Base-by-base conservation (phyloP, 1,139 yeast species). In the Candida pseudoviswanathii region DNA sequence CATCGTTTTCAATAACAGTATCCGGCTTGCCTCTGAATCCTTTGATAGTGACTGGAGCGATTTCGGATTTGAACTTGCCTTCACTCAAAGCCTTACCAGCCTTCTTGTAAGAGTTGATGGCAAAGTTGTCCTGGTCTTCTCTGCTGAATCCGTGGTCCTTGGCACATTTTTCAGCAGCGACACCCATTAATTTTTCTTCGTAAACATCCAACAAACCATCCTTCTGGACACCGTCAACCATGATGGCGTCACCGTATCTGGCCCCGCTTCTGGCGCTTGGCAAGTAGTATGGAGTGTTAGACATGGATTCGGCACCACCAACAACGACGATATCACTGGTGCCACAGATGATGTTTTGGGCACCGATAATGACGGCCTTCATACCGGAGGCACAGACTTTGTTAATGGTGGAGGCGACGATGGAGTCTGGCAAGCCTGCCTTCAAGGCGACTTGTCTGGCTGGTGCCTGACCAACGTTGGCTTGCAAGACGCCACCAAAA, bases 221-320 rank as follows among this genome's bases (percentile, higher is more conserved):
- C 67, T 85, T 85, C 69, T 87, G 89, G 53, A 94, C 73, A 63
- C 97, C 97, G 65, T 94, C 99, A 48, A 91, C 83, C 58, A 92
- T 61, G 31, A 79, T 64, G 48, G 84, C 73, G 57, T 89, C 94
- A 59, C 99, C 98, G 64, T 84, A 94, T 76, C 94, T 86, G 60
- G 91, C 85, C 59, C 98, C 98, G 45, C 77, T 66, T 75, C 99
- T 87, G 43, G 92, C 92, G 52, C 82, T 66, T 52, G 97, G 96
- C 52, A 90, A 66, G 70, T 94, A 94, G 79, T 94, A 94, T 52
- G 99, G 99, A 41, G 92, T 84, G 67, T 94, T 94, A 56, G 96
- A 80, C 99, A 94, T 94, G 54, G 96, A 87, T 75, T 94, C 99
- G 56, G 97, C 95, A 64, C 99, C 99, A 61, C 98, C 99, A 46